Evolutionary conservation across 2,329 filamentous ascomycete species (phyloP), one percentile per base, ranked within the genome.

Genomic region (Colletotrichum gigasporum): DNA sequence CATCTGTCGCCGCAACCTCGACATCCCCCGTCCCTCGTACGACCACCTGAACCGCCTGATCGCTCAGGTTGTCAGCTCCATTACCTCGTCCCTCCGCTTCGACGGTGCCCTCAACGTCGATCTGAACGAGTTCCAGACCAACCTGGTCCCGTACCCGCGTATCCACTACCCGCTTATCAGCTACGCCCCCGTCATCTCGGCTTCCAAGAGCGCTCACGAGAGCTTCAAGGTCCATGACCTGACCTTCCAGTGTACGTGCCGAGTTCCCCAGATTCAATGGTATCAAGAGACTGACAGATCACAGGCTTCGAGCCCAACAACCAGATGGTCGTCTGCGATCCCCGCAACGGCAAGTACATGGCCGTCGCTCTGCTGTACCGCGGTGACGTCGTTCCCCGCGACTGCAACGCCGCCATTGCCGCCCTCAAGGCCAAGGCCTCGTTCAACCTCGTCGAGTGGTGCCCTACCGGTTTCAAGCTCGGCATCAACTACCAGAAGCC

Each of bases 191-290:
- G 89, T 92, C 70, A 84, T 91, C 68, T 91, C 89, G 20, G 87
- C 88, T 63, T 84, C 86, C 82, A 92, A 92, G 86, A 93, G 91
- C 78, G 87, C 89, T 48, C 92, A 96, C 75, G 92, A 96, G 83
- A 93, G 91, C 83, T 94, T 94, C 88, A 93, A 93, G 84, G 90
- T 94, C 58, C 86, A 88, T 67, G 93, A 96, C 69, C 80, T 91
- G 68, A 91, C 89, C 74, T 88, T 91, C 81, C 89, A 91, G 78
- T 91, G 89, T 91, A 83, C 74, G 86, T 81, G 4, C 3, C 8
- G 10, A 4, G 1, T 10, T 4, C 3, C 12, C 10, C 65, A 57
- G 44, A 35, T 45, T 24, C 1, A 8, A 12, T 18, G 3, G 5
- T 22, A 1, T 11, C 1, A 2, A 14, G 12, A 20, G 60, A 48